A percentile compares a stretch with the other conserved stretches of the same genome.
phyloP scores from a whole-genome alignment of 305 asterid species.

The Rubia peregrina region DNA sequence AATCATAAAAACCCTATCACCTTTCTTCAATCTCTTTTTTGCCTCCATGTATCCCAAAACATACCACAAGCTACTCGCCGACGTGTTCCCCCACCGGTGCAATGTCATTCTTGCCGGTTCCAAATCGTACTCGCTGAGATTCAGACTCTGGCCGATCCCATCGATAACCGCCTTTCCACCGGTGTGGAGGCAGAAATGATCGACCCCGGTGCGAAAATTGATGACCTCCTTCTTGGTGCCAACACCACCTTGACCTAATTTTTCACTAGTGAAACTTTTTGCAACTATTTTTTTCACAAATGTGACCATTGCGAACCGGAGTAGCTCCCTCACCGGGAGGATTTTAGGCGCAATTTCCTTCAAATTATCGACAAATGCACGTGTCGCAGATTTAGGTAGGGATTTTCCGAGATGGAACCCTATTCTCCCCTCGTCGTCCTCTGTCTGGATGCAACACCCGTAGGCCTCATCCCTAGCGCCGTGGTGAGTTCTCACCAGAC shows the following conservation, averaged over 20 bases:
- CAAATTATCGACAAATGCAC: slow-evolving; percentile 60
- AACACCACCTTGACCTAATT: slow-evolving; percentile 25
- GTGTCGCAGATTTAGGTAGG: slow-evolving; percentile 70
- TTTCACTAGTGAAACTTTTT: not conserved
- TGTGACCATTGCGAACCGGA: slow-evolving; percentile 28
- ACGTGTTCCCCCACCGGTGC: slow-evolving; percentile 81
- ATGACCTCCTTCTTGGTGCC: slow-evolving; percentile 24
- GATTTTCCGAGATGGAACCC: slow-evolving; percentile 64
- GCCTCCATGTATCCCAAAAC: slow-evolving; percentile 82
- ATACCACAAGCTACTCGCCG: slow-evolving; percentile 81
- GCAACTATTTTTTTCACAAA: slow-evolving; percentile 8
- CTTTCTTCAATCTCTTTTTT: slow-evolving; percentile 57
- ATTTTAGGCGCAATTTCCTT: slow-evolving; percentile 55
- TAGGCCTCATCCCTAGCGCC: slow-evolving; percentile 63
- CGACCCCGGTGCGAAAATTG: slow-evolving; percentile 57
- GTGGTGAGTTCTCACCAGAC: slow-evolving; percentile 64
- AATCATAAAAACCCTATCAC: slow-evolving; percentile 62
- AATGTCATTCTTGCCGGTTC: slow-evolving; percentile 89
- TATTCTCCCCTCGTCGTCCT: slow-evolving; percentile 45
- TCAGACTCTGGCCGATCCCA: slow-evolving; percentile 44
- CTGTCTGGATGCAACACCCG: slow-evolving; percentile 52
- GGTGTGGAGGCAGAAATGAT: slow-evolving; percentile 74
- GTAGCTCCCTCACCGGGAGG: slow-evolving; percentile 48
- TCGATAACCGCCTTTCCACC: slow-evolving; percentile 92
- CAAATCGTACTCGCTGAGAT: slow-evolving; percentile 46